A percentile compares a stretch with the other conserved stretches of the same genome.
These are phyloP conservation scores for Rheum nobile DNA, from an alignment of 148 eudicot genomes.

Conservation along the genomic window DNA sequence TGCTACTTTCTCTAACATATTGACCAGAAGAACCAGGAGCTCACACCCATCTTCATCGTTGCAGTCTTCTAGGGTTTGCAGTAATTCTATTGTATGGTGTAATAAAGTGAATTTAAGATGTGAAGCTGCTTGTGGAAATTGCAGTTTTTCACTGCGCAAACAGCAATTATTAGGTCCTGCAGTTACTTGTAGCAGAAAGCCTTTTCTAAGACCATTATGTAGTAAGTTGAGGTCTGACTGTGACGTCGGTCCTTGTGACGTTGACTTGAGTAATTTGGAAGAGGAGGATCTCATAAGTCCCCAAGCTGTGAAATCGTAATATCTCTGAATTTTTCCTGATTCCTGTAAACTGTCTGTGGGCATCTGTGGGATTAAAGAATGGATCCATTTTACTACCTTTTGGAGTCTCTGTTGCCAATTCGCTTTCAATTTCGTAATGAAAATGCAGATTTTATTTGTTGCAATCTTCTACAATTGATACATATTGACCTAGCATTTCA, in stretches of 20 bases:
- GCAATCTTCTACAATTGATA: not conserved
- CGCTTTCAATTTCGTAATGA: not conserved
- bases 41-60: not conserved
- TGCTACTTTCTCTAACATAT: not conserved
- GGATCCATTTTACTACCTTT: not conserved
- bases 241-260: not conserved
- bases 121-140: not conserved
- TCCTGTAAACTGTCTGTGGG: not conserved
- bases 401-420: not conserved
- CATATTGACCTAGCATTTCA: not conserved
- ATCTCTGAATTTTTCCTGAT: not conserved
- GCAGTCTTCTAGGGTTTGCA: not conserved
- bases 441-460: not conserved
- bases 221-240: slow-evolving; percentile 6
- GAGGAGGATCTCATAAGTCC: not conserved
- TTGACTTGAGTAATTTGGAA: not conserved
- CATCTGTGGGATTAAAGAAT: not conserved
- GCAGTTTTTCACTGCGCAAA: not conserved
- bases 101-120: not conserved
- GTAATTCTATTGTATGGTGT: not conserved
- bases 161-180: not conserved
- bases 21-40: not conserved
- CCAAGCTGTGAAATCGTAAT: not conserved
- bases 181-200: not conserved
- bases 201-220: slow-evolving; percentile 1